A percentile compares a stretch with the other conserved stretches of the same genome.
Conservation (phyloP, 192 early-diverging fungal genomes). For the Oehlia diaphana region DNA sequence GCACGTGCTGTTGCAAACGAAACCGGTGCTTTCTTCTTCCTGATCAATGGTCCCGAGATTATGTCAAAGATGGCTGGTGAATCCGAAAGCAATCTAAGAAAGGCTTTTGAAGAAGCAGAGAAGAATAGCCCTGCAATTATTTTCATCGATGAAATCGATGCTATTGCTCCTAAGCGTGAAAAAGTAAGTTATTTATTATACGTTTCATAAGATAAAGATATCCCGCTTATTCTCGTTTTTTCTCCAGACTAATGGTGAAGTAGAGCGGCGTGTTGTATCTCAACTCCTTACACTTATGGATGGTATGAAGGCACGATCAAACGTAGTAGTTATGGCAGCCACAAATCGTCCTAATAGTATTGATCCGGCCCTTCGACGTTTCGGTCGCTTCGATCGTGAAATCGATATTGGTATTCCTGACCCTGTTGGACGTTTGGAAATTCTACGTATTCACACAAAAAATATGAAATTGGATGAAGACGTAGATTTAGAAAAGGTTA, state of each 20-base stretch:
- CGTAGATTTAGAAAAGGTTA: slow-evolving; percentile 88
- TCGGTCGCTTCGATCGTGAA: slow-evolving; percentile 99
- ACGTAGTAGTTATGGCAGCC: slow-evolving; percentile 98
- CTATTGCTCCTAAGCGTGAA: slow-evolving; percentile 99
- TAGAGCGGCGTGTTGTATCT: slow-evolving; percentile 97
- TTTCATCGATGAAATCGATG: slow-evolving; percentile 99
- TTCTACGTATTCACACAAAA: slow-evolving; percentile 98
- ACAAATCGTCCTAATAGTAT: slow-evolving; percentile 99
- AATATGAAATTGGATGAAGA: slow-evolving; percentile 99
- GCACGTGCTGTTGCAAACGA: slow-evolving; percentile 99
- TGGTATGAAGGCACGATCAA: slow-evolving; percentile 94
- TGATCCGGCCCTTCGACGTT: slow-evolving; percentile 97
- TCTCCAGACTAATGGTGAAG: slow-evolving; percentile 87
- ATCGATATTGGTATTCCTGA: slow-evolving; percentile 99
- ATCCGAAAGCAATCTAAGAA: slow-evolving; percentile 94
- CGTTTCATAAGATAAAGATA: not conserved
- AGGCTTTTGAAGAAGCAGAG: slow-evolving; percentile 98
- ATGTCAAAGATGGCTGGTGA: slow-evolving; percentile 99
- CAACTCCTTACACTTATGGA: slow-evolving; percentile 99
- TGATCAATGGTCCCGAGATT: slow-evolving; percentile 99
- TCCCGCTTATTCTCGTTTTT: not conserved
- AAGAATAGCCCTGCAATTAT: slow-evolving; percentile 97
- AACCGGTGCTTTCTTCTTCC: slow-evolving; percentile 99
- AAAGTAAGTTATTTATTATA: slow-evolving; percentile 50
- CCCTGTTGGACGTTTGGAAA: slow-evolving; percentile 96